These are phyloP conservation scores for Durusdinium trenchii DNA, from an alignment of 73 alveolate species.

Conservation along the genomic window DNA sequence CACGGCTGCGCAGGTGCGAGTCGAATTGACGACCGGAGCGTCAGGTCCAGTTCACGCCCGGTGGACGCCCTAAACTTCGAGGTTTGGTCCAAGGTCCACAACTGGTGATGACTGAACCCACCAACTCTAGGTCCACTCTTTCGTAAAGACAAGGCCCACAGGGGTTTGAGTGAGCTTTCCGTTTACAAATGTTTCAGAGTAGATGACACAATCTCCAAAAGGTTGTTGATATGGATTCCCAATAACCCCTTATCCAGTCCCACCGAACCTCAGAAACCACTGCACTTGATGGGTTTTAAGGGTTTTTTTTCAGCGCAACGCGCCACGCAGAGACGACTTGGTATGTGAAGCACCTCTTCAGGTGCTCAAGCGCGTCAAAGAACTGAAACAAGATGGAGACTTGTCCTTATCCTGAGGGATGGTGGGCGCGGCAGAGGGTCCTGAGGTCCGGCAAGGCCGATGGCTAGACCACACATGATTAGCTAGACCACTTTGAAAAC, in stretches of 20 bases:
- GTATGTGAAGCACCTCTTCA: background rate
- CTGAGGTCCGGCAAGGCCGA: background rate
- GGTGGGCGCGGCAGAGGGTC: background rate
- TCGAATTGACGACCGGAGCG: no score
- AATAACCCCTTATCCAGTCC: background rate
- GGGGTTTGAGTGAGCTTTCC: background rate
- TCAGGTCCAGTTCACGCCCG: background rate
- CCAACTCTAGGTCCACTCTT: background rate
- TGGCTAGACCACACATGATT: background rate
- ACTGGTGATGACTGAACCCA: no score
- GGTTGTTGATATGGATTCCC: background rate
- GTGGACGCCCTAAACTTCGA: background rate
- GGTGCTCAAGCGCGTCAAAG: conserved; percentile 32
- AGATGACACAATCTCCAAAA: no score
- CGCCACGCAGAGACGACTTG: background rate
- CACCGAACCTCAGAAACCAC: background rate
- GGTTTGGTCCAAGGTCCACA: background rate
- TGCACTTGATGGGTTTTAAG: background rate
- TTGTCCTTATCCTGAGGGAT: background rate
- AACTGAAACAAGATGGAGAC: conserved; percentile 54
- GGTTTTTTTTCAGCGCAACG: background rate
- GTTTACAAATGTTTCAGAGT: background rate
- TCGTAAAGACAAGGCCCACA: background rate
- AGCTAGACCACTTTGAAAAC: background rate
- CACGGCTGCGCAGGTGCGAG: conserved; percentile 49